These are phyloP conservation scores for Aspergillus nidulans DNA, from an alignment of 495 filamentous ascomycete species.

Conservation along the genomic window DNA sequence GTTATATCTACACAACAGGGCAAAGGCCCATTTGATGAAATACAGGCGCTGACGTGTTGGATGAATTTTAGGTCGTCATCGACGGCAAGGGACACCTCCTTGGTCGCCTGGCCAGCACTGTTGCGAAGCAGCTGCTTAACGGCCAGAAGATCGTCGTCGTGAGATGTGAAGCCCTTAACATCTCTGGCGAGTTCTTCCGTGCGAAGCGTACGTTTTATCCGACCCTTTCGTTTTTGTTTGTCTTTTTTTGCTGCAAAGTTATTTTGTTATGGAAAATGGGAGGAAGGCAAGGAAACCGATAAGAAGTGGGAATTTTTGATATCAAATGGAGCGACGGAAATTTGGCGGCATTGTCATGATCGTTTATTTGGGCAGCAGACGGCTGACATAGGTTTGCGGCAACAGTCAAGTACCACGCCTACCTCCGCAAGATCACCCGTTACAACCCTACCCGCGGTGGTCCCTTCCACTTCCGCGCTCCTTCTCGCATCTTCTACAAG, in stretches of 20 bases:
- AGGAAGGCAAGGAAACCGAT: neutral
- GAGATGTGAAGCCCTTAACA: conserved; percentile 97
- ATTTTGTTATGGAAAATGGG: neutral
- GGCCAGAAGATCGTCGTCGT: conserved; percentile 99
- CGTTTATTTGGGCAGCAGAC: conserved; percentile 3
- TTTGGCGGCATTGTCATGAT: neutral
- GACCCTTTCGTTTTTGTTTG: conserved; percentile 9
- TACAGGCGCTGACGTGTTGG: conserved; percentile 28
- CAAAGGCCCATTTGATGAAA: neutral
- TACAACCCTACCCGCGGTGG: conserved; percentile 98
- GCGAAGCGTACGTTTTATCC: conserved; percentile 84
- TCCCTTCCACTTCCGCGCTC: conserved; percentile 99
- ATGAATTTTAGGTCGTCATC: conserved; percentile 71
- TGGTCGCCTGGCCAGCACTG: conserved; percentile 96
- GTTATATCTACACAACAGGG: neutral
- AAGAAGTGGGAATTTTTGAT: neutral
- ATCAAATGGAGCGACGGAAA: neutral
- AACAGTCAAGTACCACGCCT: conserved; percentile 98
- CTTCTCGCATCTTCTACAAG: conserved; percentile 99
- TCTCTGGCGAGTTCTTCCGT: conserved; percentile 99
- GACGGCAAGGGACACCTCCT: conserved; percentile 99
- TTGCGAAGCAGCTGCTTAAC: conserved; percentile 98
- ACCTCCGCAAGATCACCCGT: conserved; percentile 98
- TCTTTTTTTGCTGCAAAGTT: no score
- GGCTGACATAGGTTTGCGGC: conserved; percentile 35